phyloP scores from a whole-genome alignment of 805 yeast species.

The Metschnikowia proteae region DNA sequence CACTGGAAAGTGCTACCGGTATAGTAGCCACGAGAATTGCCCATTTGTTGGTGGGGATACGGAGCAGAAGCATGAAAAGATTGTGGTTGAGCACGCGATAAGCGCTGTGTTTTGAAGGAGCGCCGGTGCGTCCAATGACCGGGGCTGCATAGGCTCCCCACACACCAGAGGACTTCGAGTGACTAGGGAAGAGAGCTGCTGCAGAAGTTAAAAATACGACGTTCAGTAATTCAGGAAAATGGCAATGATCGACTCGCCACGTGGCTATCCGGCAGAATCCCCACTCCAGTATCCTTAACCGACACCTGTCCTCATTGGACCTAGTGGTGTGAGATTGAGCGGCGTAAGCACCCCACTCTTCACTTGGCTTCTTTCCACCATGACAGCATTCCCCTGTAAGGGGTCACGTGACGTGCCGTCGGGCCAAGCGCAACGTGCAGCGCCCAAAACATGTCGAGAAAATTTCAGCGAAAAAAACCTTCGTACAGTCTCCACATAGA shows the following conservation, averaged over 20 bases:
- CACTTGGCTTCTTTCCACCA: no score
- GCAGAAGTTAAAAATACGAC: no score
- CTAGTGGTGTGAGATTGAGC: no score
- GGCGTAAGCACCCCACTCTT: no score
- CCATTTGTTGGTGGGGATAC: slow-evolving; percentile 5
- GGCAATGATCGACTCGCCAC: no score
- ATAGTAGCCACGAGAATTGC: slow-evolving; percentile 22
- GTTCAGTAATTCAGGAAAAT: no score
- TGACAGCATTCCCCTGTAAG: no score
- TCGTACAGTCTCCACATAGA: slow-evolving; percentile 3
- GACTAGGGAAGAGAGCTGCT: no score
- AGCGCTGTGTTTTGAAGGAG: neutral
- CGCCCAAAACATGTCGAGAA: slow-evolving; percentile 17
- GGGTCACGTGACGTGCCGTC: slow-evolving; percentile 10
- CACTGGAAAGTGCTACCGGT: slow-evolving; percentile 33
- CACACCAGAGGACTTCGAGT: no score
- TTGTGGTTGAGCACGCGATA: slow-evolving; percentile 5
- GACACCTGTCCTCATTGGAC: no score
- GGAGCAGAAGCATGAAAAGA: slow-evolving; percentile 1
- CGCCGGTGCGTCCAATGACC: neutral
- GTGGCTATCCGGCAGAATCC: no score
- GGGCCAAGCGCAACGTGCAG: slow-evolving; percentile 5
- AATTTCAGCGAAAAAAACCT: slow-evolving; percentile 11
- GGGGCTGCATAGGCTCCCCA: neutral
- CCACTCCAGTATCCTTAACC: no score